Evolutionary conservation across 2,329 filamentous ascomycete species (phyloP), one percentile per base, ranked within the genome.

Genomic region (Grosmannia serpens): DNA sequence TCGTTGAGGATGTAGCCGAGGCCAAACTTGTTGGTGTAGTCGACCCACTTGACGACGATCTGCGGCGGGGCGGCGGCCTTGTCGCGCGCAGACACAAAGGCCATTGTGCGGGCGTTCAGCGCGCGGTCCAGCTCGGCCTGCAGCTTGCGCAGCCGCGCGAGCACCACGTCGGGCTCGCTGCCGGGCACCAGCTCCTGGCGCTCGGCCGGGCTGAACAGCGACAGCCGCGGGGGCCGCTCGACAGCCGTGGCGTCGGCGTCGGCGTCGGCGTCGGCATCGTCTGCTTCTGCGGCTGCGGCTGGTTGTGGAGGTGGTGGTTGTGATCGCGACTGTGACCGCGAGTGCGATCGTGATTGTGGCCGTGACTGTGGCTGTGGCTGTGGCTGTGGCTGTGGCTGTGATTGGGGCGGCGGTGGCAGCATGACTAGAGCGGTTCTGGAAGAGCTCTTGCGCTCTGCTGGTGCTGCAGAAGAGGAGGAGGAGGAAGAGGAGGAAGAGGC

Each of bases 21-120:
- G 15, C 89, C 89, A 69, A 91, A 90, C 69, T 91, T 91, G 71
- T 91, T 89, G 60, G 88, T 90, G 70, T 94, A 94, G 69, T 94
- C 89, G 8, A 94, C 89, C 89, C 89, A 94, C 68, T 91, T 90
- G 13, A 86, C 81, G 15, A 86, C 83, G 51, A 86, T 81, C 67
- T 84, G 41, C 67, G 86, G 71, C 61, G 84, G 72, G 67, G 86
- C 67, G 67, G 79, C 74, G 58, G 78, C 70, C 62, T 77, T 71
- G 59, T 78, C 74, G 71, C 82, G 79, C 11, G 58, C 57, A 0
- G 77, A 78, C 54, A 84, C 73, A 57, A 84, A 75, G 24, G 83
- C 83, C 77, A 83, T 84, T 1, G 82, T 77, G 66, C 84, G 77
- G 46, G 83, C 76, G 64, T 86, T 86, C 9, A 86, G 71, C 3